Percentiles rank a stretch among this genome's conserved stretches.
Evolutionary conservation across 352 stramenopile species (phyloP).

Genomic region (Blastocystis sp.): DNA sequence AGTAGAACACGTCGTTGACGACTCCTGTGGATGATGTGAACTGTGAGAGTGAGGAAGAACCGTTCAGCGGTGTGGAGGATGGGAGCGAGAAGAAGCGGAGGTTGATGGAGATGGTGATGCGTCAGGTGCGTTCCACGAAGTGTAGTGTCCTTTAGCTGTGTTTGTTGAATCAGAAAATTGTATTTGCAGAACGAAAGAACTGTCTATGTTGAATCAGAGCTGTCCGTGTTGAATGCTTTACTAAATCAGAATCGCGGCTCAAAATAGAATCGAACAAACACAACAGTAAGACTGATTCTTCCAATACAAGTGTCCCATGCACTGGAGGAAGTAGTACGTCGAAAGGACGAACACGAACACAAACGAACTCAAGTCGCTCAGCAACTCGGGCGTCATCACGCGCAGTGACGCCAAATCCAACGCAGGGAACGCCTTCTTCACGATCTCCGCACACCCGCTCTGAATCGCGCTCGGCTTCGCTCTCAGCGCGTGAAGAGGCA

Average conservation of each 20-base stretch:
- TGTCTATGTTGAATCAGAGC: no score
- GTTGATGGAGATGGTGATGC: neutral
- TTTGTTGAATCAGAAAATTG: neutral
- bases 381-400: neutral
- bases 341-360: conserved; percentile 22
- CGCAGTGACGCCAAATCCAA: conserved; percentile 27
- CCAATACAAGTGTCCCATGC: conserved; percentile 54
- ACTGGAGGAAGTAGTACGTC: conserved; percentile 62
- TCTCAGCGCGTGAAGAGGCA: neutral
- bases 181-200: no score
- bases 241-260: no score
- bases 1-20: neutral
- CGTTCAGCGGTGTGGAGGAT: neutral
- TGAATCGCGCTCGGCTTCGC: neutral
- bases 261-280: neutral
- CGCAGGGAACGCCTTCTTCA: neutral
- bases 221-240: no score
- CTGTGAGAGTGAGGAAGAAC: neutral
- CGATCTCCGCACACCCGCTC: neutral
- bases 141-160: neutral
- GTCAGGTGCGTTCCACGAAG: neutral
- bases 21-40: neutral
- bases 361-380: neutral
- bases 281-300: neutral
- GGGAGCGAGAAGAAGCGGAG: neutral